Base-by-base conservation (phyloP, 148 eudicot species). In the Persicaria tinctoria region DNA sequence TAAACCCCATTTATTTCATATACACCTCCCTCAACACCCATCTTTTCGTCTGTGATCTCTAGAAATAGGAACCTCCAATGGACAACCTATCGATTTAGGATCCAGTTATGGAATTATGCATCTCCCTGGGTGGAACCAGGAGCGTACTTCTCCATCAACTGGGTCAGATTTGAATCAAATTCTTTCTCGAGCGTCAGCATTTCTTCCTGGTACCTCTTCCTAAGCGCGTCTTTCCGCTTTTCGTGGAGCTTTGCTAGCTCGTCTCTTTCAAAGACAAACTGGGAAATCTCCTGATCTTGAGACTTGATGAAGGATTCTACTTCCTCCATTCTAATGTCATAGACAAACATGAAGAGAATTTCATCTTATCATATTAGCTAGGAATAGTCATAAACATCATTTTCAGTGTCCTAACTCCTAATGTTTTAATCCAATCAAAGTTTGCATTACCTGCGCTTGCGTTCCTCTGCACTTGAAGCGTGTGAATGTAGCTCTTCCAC, bases 121-220 rank as follows among this genome's bases (percentile, higher is more conserved):
- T 64, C 70, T 32, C 17, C 70, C 12, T 38, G 9, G 46, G 70
- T 64, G 1, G 70, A 64, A 64, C 70, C 70, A 3, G 90, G 89
- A 12, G 79, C 74, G 84, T 86, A 90, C 57, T 87, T 85, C n/a
- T 71, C 80, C 89, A 93, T 86, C 45, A 93, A 87, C 74, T 76
- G 75, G 49, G 84, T 76, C 38, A 89, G 74, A 18, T 70, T 76
- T 8, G 78, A 78, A 73, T 86, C 81, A 64, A 83, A 78, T 18
- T 85, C 78, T 18, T 76, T 76, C 85, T 90, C 97, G 16, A 89
- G 75, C 7, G 72, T 78, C 74, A 90, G 51, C 78, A 76, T 79
- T 74, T 89, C 97, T 66, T 78, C 84, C 75, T 75, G 69, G 49
- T 85, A 80, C 84, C 76, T 80, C 62, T 74, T 77, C 82, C 80